These are phyloP conservation scores for Sporobolomyces roseus DNA, from an alignment of 768 basidiomycete genomes.

Conservation along the genomic window DNA sequence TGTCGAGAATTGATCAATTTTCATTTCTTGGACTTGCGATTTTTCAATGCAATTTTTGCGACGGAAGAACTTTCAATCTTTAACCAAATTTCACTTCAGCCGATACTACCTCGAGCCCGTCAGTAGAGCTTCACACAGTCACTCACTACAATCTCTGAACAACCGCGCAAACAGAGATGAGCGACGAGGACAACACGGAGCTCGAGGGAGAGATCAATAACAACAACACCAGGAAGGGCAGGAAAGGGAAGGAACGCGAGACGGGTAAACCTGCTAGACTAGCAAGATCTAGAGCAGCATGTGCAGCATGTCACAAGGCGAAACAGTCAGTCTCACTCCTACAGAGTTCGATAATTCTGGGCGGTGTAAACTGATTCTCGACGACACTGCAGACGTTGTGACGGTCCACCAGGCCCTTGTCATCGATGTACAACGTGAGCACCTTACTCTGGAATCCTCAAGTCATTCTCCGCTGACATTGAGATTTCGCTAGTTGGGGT, in stretches of 20 bases:
- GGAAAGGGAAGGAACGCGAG: conserved; percentile 16
- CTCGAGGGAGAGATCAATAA: too few species aligned
- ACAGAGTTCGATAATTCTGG: too few species aligned
- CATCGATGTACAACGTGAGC: conserved; percentile 37
- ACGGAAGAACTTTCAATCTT: too few species aligned
- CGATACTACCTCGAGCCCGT: too few species aligned
- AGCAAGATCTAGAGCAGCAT: conserved; percentile 18
- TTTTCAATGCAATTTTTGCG: too few species aligned
- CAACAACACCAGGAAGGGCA: background rate
- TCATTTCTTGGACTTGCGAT: too few species aligned
- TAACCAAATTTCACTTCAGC: too few species aligned
- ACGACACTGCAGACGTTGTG: conserved; percentile 34
- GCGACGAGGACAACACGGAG: conserved; percentile 12
- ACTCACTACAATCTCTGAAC: too few species aligned
- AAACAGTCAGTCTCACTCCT: conserved; percentile 26
- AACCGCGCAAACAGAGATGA: background rate
- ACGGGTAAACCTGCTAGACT: conserved; percentile 4
- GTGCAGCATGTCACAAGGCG: conserved; percentile 29
- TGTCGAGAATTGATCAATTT: too few species aligned
- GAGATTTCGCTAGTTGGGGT: conserved; percentile 2
- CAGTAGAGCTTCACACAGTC: too few species aligned
- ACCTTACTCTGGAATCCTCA: background rate
- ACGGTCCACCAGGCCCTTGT: conserved; percentile 34
- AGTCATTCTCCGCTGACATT: background rate
- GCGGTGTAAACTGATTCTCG: too few species aligned